These are phyloP conservation scores for Stevia rebaudiana DNA, from an alignment of 140 eudicot genomes.

Conservation along the genomic window DNA sequence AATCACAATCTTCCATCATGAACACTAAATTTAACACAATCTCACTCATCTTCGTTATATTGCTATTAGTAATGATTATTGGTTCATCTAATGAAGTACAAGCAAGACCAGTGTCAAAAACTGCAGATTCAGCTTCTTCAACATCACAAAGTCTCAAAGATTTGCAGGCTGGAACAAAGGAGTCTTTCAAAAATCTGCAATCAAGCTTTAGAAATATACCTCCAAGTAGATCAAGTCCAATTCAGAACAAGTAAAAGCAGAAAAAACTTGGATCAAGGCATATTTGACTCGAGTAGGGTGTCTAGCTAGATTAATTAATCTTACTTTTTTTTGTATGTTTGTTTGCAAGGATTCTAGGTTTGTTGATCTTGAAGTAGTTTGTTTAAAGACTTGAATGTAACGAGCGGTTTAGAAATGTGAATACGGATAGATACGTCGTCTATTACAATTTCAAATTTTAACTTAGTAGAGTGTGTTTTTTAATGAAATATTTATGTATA, in stretches of 20 bases:
- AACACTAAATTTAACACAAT: conserved; percentile 23
- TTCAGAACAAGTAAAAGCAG: conserved; percentile 14
- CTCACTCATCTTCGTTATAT: conserved; percentile 30
- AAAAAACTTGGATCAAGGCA: background rate
- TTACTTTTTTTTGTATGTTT: no score
- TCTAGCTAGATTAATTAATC: no score
- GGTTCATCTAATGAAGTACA: conserved; percentile 31
- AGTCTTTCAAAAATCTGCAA: conserved; percentile 45
- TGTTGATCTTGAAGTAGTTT: conserved; percentile 26
- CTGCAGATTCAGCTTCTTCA: conserved; percentile 19
- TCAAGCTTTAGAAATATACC: conserved; percentile 58
- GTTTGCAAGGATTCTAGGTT: background rate
- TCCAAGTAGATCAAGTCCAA: conserved; percentile 72
- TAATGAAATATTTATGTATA: no score
- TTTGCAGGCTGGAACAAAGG: conserved; percentile 32
- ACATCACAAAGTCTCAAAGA: conserved; percentile 34
- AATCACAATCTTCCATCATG: conserved; percentile 35
- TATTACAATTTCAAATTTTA: background rate
- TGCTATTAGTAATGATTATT: conserved; percentile 38
- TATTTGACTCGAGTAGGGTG: conserved; percentile 6
- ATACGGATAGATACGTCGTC: conserved; percentile 42
- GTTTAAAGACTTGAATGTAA: conserved; percentile 26
- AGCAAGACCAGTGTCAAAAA: conserved; percentile 21
- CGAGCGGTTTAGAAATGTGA: conserved; percentile 34
- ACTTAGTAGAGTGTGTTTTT: no score